Evolutionary conservation across 2,329 filamentous ascomycete genomes (phyloP).

Genomic region (Colletotrichum sojae): DNA sequence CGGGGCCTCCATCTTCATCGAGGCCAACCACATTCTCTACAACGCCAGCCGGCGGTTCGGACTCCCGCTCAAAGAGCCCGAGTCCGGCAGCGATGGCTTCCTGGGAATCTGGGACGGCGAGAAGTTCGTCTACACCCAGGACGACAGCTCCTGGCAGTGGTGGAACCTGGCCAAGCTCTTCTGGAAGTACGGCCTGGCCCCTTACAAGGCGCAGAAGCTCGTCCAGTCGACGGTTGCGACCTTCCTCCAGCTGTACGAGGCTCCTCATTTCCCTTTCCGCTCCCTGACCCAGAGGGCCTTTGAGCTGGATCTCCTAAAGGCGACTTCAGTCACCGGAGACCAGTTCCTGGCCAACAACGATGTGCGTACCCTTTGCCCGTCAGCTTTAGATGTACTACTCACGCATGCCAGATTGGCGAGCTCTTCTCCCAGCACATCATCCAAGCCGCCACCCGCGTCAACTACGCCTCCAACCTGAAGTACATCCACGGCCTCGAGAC

Average conservation of each 20-base stretch:
- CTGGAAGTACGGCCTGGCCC: conserved; percentile 88
- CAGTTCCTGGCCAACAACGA: conserved; percentile 79
- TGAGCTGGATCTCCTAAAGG: conserved; percentile 75
- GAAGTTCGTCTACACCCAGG: conserved; percentile 77
- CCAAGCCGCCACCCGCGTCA: conserved; percentile 91
- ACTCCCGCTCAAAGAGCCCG: conserved; percentile 68
- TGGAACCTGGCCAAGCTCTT: conserved; percentile 85
- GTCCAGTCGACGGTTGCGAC: conserved; percentile 79
- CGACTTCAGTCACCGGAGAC: conserved; percentile 80
- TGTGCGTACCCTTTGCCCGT: conserved; percentile 48
- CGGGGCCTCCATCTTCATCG: conserved; percentile 92
- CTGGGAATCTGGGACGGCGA: conserved; percentile 90
- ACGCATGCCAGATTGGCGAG: conserved; percentile 66
- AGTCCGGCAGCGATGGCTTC: conserved; percentile 64
- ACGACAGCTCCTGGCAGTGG: conserved; percentile 75
- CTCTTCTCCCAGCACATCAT: conserved; percentile 85
- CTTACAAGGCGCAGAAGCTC: conserved; percentile 79
- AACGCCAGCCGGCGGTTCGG: conserved; percentile 80
- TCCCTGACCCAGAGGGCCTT: conserved; percentile 79
- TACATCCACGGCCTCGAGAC: conserved; percentile 90
- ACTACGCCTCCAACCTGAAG: conserved; percentile 92
- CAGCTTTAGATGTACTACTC: background rate
- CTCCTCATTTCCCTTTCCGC: conserved; percentile 86
- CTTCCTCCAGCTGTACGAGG: conserved; percentile 86
- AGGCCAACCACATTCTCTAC: conserved; percentile 85